Base-by-base conservation (phyloP, 1,284 basidiomycete genomes). In the Irpex lacteus region DNA sequence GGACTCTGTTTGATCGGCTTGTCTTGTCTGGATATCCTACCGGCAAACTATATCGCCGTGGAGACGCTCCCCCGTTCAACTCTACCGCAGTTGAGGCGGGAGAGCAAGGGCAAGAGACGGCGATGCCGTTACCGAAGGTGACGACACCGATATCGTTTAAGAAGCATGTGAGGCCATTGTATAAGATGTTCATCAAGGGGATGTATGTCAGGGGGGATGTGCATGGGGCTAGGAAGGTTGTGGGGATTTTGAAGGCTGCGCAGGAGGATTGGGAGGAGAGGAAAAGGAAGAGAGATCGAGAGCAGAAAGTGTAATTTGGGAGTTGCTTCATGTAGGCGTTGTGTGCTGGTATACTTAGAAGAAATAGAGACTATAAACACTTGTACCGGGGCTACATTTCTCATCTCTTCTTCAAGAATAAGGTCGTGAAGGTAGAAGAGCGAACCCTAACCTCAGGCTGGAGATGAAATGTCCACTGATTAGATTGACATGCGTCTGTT, bases 121-220 rank as follows among this genome's bases (percentile, higher is more conserved):
- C 60, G 60, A 1, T 65, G 82, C 11, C 66, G 34, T 66, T 82
- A 40, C 75, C 80, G 6, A 70, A 72, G 50, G 64, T 82, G 15
- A 63, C 76, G 15, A 61, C 76, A 32, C 72, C 73, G 55, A 74
- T 88, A 59, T 83, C 80, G 5, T 88, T 86, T 64, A 72, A 76
- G 62, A 80, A 77, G 62, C 89, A 92, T 70, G 80, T 83, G 18
- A 75, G 78, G 64, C 89, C 90, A 36, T 66, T 91, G 73, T 89
- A 88, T 75, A 88, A 81, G 76, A 85, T 86, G 85, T 89, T 91
- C 72, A 81, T 89, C 70, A 87, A 82, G 71, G 85, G 83, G 38
- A 81, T 91, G 63, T 81, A 83, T 74, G 60, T 77, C 59, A 76
- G 85, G 61, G 79, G 80, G 32, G 89, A 92, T 70, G 68, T 72